Evolutionary conservation across 345 rosid genomes (phyloP).

Genomic region (Mangifera indica): DNA sequence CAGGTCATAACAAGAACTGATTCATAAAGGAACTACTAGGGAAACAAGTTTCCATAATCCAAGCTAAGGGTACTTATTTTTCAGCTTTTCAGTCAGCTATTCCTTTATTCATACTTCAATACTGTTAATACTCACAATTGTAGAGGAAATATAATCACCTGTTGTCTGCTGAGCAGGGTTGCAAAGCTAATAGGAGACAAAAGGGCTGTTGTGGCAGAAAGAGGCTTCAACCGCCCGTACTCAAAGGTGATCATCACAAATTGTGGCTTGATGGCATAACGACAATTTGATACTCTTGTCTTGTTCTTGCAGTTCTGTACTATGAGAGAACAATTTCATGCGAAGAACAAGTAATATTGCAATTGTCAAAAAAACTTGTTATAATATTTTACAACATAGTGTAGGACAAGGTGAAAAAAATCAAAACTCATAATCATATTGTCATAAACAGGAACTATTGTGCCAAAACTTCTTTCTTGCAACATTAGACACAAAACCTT

Average conservation of each 20-base stretch:
- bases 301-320: slow-evolving; percentile 10
- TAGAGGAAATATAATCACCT: background rate
- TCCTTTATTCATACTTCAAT: background rate
- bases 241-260: slow-evolving; percentile 69
- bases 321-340: slow-evolving; percentile 16
- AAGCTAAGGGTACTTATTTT: background rate
- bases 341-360: background rate
- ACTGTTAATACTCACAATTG: background rate
- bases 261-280: slow-evolving; percentile 62
- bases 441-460: background rate
- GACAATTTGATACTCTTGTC: slow-evolving; percentile 5
- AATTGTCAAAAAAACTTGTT: slow-evolving; percentile 13
- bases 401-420: background rate
- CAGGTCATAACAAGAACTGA: background rate
- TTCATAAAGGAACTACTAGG: background rate
- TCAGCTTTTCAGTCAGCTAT: background rate
- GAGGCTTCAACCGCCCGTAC: slow-evolving; percentile 91
- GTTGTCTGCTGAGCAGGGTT: slow-evolving; percentile 47
- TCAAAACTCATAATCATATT: background rate
- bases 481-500: slow-evolving; percentile 1
- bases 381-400: background rate
- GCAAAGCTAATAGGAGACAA: slow-evolving; percentile 87
- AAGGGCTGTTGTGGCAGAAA: slow-evolving; percentile 93
- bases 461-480: slow-evolving; percentile 5
- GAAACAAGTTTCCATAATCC: background rate